A percentile compares a stretch with the other conserved stretches of the same genome.
phyloP scores from a whole-genome alignment of 768 basidiomycete genomes.

The Scleroderma bovista region DNA sequence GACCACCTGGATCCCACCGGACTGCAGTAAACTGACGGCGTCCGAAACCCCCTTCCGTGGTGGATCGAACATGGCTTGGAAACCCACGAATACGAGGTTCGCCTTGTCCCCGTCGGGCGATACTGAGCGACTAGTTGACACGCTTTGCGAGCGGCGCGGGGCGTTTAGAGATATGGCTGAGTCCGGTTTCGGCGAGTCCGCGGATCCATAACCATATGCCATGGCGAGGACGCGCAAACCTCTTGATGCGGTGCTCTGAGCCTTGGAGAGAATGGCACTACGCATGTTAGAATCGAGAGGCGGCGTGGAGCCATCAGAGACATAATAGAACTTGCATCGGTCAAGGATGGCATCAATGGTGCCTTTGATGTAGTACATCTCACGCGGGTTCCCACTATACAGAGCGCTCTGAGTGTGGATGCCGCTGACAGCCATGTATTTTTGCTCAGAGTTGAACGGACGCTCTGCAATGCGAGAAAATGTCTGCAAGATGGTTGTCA shows the following conservation, averaged over 20 bases:
- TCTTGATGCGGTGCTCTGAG: constrained; percentile 62
- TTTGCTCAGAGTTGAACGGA: constrained; percentile 90
- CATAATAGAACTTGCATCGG: constrained; percentile 84
- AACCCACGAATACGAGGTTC: constrained; percentile 85
- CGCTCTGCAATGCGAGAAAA: constrained; percentile 74
- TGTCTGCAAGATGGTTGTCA: constrained; percentile 33
- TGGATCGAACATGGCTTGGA: constrained; percentile 94
- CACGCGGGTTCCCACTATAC: constrained; percentile 39
- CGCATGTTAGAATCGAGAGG: constrained; percentile 65
- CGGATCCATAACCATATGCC: constrained; percentile 77
- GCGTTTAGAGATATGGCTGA: constrained; percentile 10
- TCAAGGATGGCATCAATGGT: constrained; percentile 85
- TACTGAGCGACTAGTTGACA: constrained; percentile 25
- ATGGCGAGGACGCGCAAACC: constrained; percentile 88
- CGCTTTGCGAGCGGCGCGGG: constrained; percentile 10
- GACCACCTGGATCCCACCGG: constrained; percentile 89
- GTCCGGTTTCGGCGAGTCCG: constrained; percentile 33
- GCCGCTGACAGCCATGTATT: constrained; percentile 90
- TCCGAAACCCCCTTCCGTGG: constrained; percentile 92
- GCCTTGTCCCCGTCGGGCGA: constrained; percentile 32
- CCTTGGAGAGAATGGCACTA: constrained; percentile 63
- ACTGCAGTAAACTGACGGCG: constrained; percentile 73
- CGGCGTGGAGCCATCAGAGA: constrained; percentile 85
- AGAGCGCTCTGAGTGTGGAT: constrained; percentile 36
- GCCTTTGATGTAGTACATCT: constrained; percentile 89